These are phyloP conservation scores for Naegleria lovaniensis DNA, from an alignment of 208 protist genomes.

Conservation along the genomic window DNA sequence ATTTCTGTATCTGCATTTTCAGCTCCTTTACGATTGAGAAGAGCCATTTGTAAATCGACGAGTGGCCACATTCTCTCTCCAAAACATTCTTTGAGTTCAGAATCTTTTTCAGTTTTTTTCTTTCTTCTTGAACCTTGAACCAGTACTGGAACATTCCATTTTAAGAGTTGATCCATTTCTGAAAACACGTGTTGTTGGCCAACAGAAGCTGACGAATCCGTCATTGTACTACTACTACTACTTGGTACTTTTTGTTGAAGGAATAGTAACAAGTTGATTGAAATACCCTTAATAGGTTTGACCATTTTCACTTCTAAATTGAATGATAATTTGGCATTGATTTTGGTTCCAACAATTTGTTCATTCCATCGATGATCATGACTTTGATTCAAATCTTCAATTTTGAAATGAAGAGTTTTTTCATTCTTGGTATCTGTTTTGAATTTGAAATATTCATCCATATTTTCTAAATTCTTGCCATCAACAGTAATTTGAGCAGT, in stretches of 20 bases:
- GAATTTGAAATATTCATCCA: neutral
- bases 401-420: neutral
- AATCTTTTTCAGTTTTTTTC: neutral
- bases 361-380: neutral
- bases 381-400: neutral
- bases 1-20: neutral
- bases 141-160: neutral
- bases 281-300: neutral
- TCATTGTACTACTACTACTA: neutral
- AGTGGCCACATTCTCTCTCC: neutral
- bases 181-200: too few relatives aligned
- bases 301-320: neutral
- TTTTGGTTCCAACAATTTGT: neutral
- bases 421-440: neutral
- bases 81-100: conserved; percentile 1
- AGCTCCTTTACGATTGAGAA: neutral
- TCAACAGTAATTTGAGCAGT: neutral
- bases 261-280: neutral
- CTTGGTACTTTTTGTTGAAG: neutral
- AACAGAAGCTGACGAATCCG: too few relatives aligned
- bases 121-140: neutral
- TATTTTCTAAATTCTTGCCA: neutral
- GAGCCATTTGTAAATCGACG: neutral
- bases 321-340: neutral
- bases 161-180: neutral